These are phyloP conservation scores for Pseudomonodictys pantanalensis DNA, from an alignment of 495 filamentous ascomycete genomes.

Conservation along the genomic window DNA sequence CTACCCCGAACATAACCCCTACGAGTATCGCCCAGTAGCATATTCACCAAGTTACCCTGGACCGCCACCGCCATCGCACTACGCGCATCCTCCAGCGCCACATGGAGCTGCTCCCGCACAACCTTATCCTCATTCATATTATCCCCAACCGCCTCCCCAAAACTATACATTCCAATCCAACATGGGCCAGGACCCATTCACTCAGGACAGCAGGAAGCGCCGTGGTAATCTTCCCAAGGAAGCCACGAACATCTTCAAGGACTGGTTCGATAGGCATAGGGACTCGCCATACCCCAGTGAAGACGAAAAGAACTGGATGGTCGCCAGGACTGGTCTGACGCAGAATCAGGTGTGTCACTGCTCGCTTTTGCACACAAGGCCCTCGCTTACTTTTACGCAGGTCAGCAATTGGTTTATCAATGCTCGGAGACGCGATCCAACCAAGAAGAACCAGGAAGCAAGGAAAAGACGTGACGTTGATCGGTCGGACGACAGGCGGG, in stretches of 20 bases:
- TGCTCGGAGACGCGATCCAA: conserved; percentile 60
- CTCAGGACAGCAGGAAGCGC: conserved; percentile 40
- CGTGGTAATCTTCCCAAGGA: conserved; percentile 86
- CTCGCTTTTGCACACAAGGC: neutral
- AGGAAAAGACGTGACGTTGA: neutral
- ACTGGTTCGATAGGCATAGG: conserved; percentile 75
- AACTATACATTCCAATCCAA: conserved; percentile 21
- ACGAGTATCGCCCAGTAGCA: no score
- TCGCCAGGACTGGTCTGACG: conserved; percentile 69
- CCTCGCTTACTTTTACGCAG: conserved; percentile 44
- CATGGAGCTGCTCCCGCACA: neutral
- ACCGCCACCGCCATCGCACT: conserved; percentile 5
- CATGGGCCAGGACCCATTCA: conserved; percentile 1
- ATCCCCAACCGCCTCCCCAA: conserved; percentile 3
- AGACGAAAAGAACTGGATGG: conserved; percentile 82
- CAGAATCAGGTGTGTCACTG: conserved; percentile 65
- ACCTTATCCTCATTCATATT: neutral
- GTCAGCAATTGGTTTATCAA: conserved; percentile 98
- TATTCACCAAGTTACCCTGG: no score
- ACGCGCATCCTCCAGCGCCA: neutral
- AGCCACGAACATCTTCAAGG: conserved; percentile 74
- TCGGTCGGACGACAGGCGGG: neutral
- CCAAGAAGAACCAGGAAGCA: conserved; percentile 7
- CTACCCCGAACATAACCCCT: no score
- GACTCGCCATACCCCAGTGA: conserved; percentile 85